Conservation (phyloP, 768 basidiomycete genomes). For the Kwoniella dendrophila region DNA sequence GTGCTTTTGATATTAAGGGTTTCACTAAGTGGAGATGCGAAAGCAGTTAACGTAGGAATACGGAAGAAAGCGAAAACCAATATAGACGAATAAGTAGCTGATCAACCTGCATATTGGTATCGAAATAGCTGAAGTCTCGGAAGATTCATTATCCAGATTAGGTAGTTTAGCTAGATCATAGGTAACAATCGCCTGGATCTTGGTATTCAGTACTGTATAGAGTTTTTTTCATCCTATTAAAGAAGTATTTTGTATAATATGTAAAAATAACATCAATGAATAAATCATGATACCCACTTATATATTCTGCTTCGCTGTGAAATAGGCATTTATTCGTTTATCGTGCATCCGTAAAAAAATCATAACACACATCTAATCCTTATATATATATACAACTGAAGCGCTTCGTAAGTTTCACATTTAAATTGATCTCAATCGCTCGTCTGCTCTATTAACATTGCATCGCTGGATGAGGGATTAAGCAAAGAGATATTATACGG, state of each 20-base stretch:
- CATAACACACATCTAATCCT: too few relatives aligned
- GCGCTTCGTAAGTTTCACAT: too few relatives aligned
- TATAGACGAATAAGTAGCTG: not conserved
- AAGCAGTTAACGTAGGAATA: too few relatives aligned
- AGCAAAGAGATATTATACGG: conserved; percentile 20
- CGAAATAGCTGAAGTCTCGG: conserved; percentile 52
- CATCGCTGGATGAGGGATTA: not conserved
- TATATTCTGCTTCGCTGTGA: too few relatives aligned
- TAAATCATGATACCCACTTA: not conserved
- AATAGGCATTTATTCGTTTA: too few relatives aligned
- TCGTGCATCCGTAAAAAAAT: too few relatives aligned
- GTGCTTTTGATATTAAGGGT: not conserved
- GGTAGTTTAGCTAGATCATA: conserved; percentile 46
- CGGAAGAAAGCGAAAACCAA: not conserved
- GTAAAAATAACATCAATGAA: not conserved
- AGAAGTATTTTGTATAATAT: not conserved
- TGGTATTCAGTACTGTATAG: too few relatives aligned
- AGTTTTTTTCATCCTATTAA: too few relatives aligned
- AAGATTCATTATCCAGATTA: conserved; percentile 58
- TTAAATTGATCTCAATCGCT: too few relatives aligned
- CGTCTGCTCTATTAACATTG: too few relatives aligned
- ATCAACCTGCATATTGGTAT: conserved; percentile 7
- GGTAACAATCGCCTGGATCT: not conserved
- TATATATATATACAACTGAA: too few relatives aligned
- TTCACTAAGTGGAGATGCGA: not conserved